phyloP scores from a whole-genome alignment of 371 early-diverging fungal species.

The Lichtheimia ornata region DNA sequence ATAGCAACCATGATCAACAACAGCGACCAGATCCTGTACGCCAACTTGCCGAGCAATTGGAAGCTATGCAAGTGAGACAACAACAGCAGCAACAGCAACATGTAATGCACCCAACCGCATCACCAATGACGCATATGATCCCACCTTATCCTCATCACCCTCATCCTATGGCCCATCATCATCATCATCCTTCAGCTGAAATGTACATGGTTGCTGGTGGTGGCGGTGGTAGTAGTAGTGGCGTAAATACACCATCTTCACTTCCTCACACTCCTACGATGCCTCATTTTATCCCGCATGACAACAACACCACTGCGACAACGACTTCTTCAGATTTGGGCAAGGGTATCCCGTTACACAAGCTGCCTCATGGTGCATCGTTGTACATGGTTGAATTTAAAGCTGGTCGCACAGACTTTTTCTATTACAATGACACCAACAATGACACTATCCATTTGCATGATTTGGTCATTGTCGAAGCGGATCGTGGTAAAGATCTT shows the following conservation, averaged over 20 bases:
- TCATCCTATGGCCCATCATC: neutral
- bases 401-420: slow-evolving; percentile 87
- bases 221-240: neutral
- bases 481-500: slow-evolving; percentile 95
- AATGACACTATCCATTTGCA: slow-evolving; percentile 53
- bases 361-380: slow-evolving; percentile 54
- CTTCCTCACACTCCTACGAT: too few species aligned
- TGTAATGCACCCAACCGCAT: slow-evolving; percentile 9
- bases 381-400: slow-evolving; percentile 92
- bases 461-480: slow-evolving; percentile 92
- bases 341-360: slow-evolving; percentile 56
- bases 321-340: slow-evolving; percentile 29
- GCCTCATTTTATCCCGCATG: neutral
- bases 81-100: slow-evolving; percentile 12
- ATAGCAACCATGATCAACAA: neutral
- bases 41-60: neutral
- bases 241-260: too few species aligned
- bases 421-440: slow-evolving; percentile 63
- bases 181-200: slow-evolving; percentile 8
- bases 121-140: too few species aligned
- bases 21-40: neutral
- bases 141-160: too few species aligned
- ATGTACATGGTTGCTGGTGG: slow-evolving; percentile 1
- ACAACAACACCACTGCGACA: slow-evolving; percentile 13
- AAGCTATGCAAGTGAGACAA: slow-evolving; percentile 15